Conservation (phyloP, 2,329 filamentous ascomycete species). For the Huntiella bhutanensis region DNA sequence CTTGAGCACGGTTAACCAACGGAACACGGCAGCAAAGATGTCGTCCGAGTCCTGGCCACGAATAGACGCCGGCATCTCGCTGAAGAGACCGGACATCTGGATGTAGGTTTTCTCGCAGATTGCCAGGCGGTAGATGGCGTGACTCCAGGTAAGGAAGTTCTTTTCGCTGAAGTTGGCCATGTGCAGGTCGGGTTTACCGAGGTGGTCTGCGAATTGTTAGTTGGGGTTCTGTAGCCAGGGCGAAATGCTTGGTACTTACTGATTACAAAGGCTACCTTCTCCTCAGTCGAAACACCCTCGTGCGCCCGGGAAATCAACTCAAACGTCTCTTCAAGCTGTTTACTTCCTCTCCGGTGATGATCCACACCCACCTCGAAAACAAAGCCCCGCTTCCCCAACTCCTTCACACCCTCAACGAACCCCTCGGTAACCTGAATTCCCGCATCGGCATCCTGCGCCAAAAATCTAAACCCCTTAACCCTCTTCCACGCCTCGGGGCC, state of each 20-base stretch:
- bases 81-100: conserved; percentile 78
- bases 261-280: conserved; percentile 48
- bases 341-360: conserved; percentile 53
- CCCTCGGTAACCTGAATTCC: conserved; percentile 43
- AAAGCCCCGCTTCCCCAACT: conserved; percentile 43
- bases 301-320: conserved; percentile 52
- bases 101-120: conserved; percentile 53
- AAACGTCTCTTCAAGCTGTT: conserved; percentile 52
- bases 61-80: conserved; percentile 48
- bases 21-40: conserved; percentile 43
- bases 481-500: conserved; percentile 43
- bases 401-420: conserved; percentile 47
- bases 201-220: conserved; percentile 43
- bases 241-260: conserved; percentile 25
- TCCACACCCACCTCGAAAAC: conserved; percentile 76
- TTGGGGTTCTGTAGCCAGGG: not conserved
- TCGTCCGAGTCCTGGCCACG: conserved; percentile 29
- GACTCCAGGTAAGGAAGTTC: conserved; percentile 49
- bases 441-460: conserved; percentile 57
- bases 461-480: conserved; percentile 63
- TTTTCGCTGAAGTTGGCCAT: conserved; percentile 39
- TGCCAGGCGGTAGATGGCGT: conserved; percentile 47
- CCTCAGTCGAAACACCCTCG: conserved; percentile 35
- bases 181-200: conserved; percentile 69
- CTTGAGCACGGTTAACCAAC: conserved; percentile 56